phyloP scores from a whole-genome alignment of 2,329 filamentous ascomycete species.

The Colletotrichum endophyticum region DNA sequence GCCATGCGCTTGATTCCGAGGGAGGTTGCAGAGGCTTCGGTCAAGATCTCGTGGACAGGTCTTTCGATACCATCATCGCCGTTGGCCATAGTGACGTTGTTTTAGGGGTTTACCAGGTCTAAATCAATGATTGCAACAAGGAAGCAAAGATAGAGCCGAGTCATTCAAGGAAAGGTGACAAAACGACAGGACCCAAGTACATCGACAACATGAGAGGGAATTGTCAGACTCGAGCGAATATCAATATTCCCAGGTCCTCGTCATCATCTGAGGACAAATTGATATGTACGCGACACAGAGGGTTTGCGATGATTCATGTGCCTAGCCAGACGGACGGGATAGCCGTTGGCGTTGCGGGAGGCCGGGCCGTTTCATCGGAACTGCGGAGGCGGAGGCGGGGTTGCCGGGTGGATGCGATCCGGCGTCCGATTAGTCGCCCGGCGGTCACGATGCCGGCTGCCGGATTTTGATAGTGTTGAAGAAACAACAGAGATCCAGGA shows the following conservation, averaged over 20 bases:
- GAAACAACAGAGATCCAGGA: background rate
- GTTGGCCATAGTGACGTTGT: too few relatives aligned
- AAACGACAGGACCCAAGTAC: too few relatives aligned
- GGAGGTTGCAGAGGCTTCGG: background rate
- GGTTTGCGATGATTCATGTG: background rate
- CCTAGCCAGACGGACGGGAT: background rate
- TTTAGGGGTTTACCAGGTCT: too few relatives aligned
- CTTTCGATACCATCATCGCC: background rate
- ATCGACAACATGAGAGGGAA: too few relatives aligned
- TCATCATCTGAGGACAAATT: background rate
- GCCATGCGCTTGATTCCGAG: background rate
- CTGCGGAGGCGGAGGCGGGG: background rate
- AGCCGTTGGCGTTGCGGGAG: background rate
- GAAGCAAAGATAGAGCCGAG: background rate
- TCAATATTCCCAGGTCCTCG: background rate
- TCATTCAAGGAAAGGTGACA: too few relatives aligned
- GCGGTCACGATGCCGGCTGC: background rate
- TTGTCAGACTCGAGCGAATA: background rate
- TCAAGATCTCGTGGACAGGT: background rate
- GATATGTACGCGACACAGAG: background rate
- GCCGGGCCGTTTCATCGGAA: background rate
- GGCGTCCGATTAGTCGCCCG: background rate
- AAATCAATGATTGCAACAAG: too few relatives aligned
- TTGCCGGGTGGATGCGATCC: background rate
- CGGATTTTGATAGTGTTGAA: background rate